Evolutionary conservation across 441 rosid genomes (phyloP).

Genomic region (Gossypium trilobum): DNA sequence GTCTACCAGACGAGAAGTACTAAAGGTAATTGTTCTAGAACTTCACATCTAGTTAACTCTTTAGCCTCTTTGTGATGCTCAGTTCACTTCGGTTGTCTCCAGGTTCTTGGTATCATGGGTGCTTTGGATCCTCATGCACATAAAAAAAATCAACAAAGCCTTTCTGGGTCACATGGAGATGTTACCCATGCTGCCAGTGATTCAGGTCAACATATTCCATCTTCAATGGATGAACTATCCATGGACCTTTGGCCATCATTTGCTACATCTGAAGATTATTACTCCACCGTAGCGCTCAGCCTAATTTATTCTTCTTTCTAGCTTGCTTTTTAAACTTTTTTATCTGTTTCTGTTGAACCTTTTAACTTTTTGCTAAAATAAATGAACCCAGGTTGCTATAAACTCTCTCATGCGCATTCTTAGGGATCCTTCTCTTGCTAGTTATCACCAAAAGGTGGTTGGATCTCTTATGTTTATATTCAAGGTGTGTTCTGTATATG

Average conservation of each 20-base stretch:
- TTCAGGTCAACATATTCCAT: slow-evolving; percentile 85
- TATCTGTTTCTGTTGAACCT: background rate
- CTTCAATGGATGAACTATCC: slow-evolving; percentile 73
- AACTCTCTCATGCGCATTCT: slow-evolving; percentile 97
- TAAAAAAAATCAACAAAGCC: slow-evolving; percentile 76
- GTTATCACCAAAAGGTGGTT: slow-evolving; percentile 98
- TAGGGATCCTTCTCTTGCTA: slow-evolving; percentile 92
- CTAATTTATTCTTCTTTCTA: slow-evolving; percentile 14
- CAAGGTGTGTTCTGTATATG: slow-evolving; percentile 45
- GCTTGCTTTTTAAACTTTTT: slow-evolving; percentile 16
- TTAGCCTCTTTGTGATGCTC: slow-evolving; percentile 18
- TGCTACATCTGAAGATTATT: slow-evolving; percentile 95
- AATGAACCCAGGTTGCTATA: slow-evolving; percentile 72
- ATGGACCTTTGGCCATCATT: slow-evolving; percentile 91
- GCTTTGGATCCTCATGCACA: slow-evolving; percentile 97
- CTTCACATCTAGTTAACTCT: slow-evolving; percentile 9
- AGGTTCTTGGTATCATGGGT: slow-evolving; percentile 99
- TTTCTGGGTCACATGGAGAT: slow-evolving; percentile 86
- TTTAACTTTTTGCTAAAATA: background rate
- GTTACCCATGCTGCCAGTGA: slow-evolving; percentile 82
- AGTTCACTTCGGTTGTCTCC: slow-evolving; percentile 20
- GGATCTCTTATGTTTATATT: slow-evolving; percentile 96
- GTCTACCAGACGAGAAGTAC: slow-evolving; percentile 98
- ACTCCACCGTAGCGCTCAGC: slow-evolving; percentile 61
- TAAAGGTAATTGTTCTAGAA: slow-evolving; percentile 56